Evolutionary conservation across 305 asterid genomes (phyloP).

Genomic region (Andrographis paniculata): DNA sequence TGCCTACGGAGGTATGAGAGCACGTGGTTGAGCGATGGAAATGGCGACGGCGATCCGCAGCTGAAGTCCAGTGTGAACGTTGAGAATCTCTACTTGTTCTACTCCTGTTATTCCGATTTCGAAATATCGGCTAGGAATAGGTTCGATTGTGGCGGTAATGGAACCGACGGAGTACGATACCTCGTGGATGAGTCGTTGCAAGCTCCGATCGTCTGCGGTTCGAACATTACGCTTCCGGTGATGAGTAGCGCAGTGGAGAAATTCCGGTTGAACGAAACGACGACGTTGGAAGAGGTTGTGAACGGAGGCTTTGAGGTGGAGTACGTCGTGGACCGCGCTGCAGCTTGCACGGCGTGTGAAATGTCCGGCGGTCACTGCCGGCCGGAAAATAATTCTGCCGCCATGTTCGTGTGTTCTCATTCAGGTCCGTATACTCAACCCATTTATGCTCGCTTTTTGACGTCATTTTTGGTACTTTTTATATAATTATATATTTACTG

Average conservation of each 20-base stretch:
- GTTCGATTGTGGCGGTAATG: background rate
- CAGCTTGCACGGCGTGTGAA: background rate
- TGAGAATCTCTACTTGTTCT: background rate
- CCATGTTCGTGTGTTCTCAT: background rate
- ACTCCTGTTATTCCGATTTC: background rate
- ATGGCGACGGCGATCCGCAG: background rate
- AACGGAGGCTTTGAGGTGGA: conserved; percentile 2
- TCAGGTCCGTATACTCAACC: no score
- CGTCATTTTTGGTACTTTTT: no score
- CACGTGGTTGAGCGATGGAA: background rate
- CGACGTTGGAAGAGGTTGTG: background rate
- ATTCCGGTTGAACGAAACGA: background rate
- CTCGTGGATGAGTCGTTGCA: background rate
- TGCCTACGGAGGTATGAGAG: background rate
- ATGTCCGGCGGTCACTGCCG: background rate
- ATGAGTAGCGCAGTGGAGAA: background rate
- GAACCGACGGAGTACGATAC: background rate
- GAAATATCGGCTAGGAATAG: background rate
- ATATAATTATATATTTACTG: no score
- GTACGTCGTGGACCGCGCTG: background rate
- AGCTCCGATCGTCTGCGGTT: background rate
- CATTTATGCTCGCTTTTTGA: no score
- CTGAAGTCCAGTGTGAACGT: background rate
- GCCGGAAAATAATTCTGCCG: background rate
- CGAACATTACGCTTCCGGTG: conserved; percentile 3